Conservation (phyloP, 192 early-diverging fungal species). For the Jimgerdemannia flammicorona region DNA sequence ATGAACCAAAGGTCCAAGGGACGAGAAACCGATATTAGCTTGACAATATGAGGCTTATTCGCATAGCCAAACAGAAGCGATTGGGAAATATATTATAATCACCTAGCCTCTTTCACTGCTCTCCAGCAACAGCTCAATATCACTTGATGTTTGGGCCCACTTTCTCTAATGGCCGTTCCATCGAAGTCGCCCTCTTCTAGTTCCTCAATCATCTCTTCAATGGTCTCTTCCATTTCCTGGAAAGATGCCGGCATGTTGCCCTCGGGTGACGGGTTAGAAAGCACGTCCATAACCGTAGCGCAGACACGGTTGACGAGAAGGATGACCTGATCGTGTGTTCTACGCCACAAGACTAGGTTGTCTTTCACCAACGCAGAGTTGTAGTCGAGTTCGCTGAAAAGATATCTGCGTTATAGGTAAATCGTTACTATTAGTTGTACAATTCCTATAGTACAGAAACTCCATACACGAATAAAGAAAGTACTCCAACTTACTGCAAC, state of each 20-base stretch:
- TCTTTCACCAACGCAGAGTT: constrained; percentile 32
- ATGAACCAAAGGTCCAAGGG: constrained; percentile 2
- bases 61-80: too few species aligned
- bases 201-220: constrained; percentile 42
- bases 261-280: constrained; percentile 81
- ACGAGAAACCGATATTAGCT: neutral
- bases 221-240: constrained; percentile 62
- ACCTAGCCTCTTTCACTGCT: constrained; percentile 83
- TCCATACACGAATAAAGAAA: neutral
- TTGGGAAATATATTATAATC: neutral
- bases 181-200: constrained; percentile 37
- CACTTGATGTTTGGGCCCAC: constrained; percentile 74
- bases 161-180: constrained; percentile 17
- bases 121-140: constrained; percentile 91
- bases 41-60: too few species aligned
- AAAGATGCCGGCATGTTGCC: constrained; percentile 84
- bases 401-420: constrained; percentile 32
- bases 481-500: constrained; percentile 26
- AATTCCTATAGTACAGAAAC: too few species aligned
- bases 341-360: constrained; percentile 45
- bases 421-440: too few species aligned
- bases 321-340: constrained; percentile 41
- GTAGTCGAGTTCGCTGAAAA: constrained; percentile 62
- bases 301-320: constrained; percentile 49
- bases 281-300: constrained; percentile 60